Base-by-base conservation (phyloP, 2,329 filamentous ascomycete species). In the Diaporthe citri region DNA sequence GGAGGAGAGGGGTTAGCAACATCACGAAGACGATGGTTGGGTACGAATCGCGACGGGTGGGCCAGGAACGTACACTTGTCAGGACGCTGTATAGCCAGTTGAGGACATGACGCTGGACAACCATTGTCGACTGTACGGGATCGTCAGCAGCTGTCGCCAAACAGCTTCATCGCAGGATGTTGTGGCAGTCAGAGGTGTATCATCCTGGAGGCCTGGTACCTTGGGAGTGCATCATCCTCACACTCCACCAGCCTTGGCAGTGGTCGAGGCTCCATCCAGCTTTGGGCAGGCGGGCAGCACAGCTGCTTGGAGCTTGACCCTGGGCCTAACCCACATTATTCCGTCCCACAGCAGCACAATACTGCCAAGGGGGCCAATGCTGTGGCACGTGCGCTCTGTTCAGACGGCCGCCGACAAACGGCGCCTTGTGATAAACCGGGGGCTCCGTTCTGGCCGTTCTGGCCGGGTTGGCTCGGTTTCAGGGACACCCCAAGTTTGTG, bases 71-170 rank as follows among this genome's bases (percentile, higher is more conserved):
- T 86, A 95, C 94, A 80, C 92, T 94, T 56, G 93, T 94, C 75
- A 98, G 86, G 73, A 98, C 93, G 85, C 94, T 97, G 86, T 97
- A 98, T 8, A 98, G 92, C 96, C 96, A 98, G 86, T 95, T 96
- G 81, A 98, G 89, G 76, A 97, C 93, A 86, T 95, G 94, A 84
- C 97, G 95, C 80, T 95, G 93, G 82, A 98, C 94, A 80, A 92
- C 91, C 88, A 91, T 91, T 75, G 81, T 86, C 81, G 69, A 73
- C 67, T 67, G 75, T 69, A 48, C 73, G 36, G 36, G 43, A 51
- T 28, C 22, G 71, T 70, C 71, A 70, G 62, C 71, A 66, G 39
- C 7, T 25, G 67, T 75, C 46, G 55, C 55, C 46, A 60, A 67
- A 43, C 31, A 55, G 52, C 51, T 75, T 77, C 77, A 79, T 77